Evolutionary conservation across 148 eudicot species (phyloP), one percentile per base, ranked within the genome.

Genomic region (Amaranthus hypochondriacus): DNA sequence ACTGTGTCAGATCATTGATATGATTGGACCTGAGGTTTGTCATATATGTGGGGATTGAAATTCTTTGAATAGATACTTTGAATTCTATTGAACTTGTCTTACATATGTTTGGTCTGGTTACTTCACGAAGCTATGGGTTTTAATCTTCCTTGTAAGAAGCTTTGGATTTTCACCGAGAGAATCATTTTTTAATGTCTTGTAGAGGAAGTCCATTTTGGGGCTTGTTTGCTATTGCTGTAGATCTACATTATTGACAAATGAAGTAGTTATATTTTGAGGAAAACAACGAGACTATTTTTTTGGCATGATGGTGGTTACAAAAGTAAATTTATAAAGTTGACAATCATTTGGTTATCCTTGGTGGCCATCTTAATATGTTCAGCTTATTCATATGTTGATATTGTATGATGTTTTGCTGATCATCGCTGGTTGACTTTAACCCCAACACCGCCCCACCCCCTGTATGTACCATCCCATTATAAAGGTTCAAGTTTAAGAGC

Each of bases 1-100:
- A 65, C 88, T 94, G 75, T 94, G 98, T 82, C 98, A 94, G 81
- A 94, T 94, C 50, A 83, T 91, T 83, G 98, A 94, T 83, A 94
- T 91, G 98, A 75, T 94, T 80, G 79, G 74, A 65, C 97, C 98
- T 56, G 97, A 91, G 98, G 98, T 94, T 53, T 57, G 69, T 28
- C 68, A 68, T 76, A 59, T 81, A 0, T 18, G 13, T 70, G 55
- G 54, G 49, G 3, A 9, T 76, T 70, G 14, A 51, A 42, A 47
- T 56, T 61, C 21, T 71, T 71, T 56, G 14, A 58, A 42, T 46
- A 58, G 0, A 28, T 57, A 56, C n/a, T 9, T 11, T 64, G 4
- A 5, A 14, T 13, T 10, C 28, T n/a, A 4, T 8, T 68, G 61
- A 63, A 44, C 47, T 55, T 21, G 28, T 56, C 28, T 15, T 60